These are phyloP conservation scores for Aspergillus ostianus DNA, from an alignment of 495 filamentous ascomycete species.

Conservation along the genomic window DNA sequence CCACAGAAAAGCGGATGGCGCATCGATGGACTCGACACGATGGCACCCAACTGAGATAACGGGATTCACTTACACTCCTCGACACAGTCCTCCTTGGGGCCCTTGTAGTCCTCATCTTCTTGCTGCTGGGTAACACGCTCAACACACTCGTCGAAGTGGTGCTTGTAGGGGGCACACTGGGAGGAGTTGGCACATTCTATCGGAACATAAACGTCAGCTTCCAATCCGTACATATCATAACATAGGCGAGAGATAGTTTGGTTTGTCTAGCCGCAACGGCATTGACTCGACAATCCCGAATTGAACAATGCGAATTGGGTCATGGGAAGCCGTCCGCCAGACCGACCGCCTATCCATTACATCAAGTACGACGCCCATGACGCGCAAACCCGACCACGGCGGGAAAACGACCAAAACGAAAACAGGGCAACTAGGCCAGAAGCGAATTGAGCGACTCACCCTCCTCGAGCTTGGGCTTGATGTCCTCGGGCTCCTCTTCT, in stretches of 20 bases:
- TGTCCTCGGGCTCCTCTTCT: conserved; percentile 84
- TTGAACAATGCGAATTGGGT: not conserved
- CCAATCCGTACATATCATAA: not conserved
- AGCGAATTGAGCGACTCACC: conserved; percentile 57
- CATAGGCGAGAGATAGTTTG: not conserved
- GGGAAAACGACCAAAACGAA: conserved; percentile 1
- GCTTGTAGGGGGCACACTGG: conserved; percentile 82
- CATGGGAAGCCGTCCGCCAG: not conserved
- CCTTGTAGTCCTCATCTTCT: conserved; percentile 61
- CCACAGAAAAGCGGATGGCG: not conserved
- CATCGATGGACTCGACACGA: not conserved
- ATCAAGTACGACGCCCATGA: not conserved
- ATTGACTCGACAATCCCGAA: not conserved
- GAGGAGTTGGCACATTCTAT: conserved; percentile 85
- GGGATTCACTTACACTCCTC: conserved; percentile 84
- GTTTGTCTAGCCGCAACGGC: conserved; percentile 9
- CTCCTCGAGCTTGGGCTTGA: conserved; percentile 85
- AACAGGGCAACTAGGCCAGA: conserved; percentile 2
- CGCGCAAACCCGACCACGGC: not conserved
- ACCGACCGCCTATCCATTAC: not conserved
- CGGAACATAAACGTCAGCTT: not conserved
- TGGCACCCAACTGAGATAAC: not conserved
- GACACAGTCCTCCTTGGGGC: conserved; percentile 86
- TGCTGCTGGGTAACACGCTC: conserved; percentile 81
- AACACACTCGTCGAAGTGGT: conserved; percentile 97